Evolutionary conservation across 441 rosid species (phyloP).

Genomic region (Adansonia madagascariensis): DNA sequence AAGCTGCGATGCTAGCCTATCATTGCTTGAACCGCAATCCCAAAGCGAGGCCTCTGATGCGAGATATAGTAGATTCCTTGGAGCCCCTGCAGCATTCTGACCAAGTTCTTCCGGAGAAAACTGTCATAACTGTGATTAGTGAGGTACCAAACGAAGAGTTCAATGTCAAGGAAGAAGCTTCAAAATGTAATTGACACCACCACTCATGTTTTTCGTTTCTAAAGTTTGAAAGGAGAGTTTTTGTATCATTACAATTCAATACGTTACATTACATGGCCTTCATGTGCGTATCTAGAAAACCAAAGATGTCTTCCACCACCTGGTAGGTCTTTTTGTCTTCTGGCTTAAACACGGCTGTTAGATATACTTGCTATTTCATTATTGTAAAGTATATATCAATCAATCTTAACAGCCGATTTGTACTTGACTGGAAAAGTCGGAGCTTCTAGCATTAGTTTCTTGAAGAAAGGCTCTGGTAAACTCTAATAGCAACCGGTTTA

Average conservation of each 20-base stretch:
- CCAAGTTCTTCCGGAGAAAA: slow-evolving; percentile 41
- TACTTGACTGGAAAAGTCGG: no score
- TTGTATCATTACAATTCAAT: neutral
- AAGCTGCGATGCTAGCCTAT: slow-evolving; percentile 90
- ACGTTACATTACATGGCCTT: neutral
- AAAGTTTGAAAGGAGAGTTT: slow-evolving; percentile 25
- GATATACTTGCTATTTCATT: no score
- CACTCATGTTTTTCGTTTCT: slow-evolving; percentile 11
- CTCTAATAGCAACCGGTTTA: no score
- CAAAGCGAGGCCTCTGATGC: slow-evolving; percentile 95
- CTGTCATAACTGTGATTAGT: slow-evolving; percentile 46
- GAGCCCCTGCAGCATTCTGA: slow-evolving; percentile 82
- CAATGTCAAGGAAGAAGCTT: slow-evolving; percentile 31
- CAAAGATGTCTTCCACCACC: neutral
- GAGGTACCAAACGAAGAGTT: slow-evolving; percentile 45
- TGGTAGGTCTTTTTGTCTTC: neutral
- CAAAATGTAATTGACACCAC: slow-evolving; percentile 14
- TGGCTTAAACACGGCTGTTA: neutral
- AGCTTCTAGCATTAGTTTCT: no score
- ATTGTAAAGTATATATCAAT: no score
- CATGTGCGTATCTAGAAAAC: neutral
- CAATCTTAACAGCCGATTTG: no score
- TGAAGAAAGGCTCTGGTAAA: no score
- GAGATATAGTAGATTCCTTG: slow-evolving; percentile 89
- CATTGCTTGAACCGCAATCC: slow-evolving; percentile 93